phyloP scores from a whole-genome alignment of 179 eudicot species.

The Silene coronaria region DNA sequence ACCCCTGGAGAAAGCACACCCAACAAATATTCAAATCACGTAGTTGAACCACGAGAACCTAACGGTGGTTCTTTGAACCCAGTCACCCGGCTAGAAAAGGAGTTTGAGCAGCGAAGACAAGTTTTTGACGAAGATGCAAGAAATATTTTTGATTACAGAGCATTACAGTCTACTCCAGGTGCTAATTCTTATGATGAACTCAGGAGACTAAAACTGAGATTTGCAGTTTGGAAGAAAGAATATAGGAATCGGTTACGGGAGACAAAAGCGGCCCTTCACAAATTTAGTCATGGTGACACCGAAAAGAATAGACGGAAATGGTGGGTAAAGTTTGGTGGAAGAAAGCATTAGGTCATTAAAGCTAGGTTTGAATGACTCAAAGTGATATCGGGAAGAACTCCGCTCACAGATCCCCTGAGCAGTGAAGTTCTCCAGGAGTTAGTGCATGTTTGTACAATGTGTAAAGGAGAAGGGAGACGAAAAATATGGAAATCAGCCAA shows the following conservation, averaged over 20 bases:
- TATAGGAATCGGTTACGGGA: conserved; percentile 52
- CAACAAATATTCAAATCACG: conserved; percentile 32
- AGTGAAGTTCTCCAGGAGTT: conserved; percentile 8
- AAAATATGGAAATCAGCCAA: conserved; percentile 10
- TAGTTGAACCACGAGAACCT: conserved; percentile 35
- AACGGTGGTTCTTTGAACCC: conserved; percentile 30
- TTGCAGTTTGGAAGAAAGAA: conserved; percentile 72
- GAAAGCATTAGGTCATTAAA: conserved; percentile 13
- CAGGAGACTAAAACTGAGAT: conserved; percentile 51
- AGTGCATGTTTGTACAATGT: conserved; percentile 6
- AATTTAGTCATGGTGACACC: conserved; percentile 34
- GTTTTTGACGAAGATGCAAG: conserved; percentile 40
- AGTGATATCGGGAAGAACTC: conserved; percentile 6
- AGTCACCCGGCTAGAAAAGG: conserved; percentile 38
- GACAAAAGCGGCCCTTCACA: conserved; percentile 49
- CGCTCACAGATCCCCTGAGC: conserved; percentile 18
- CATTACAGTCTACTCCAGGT: conserved; percentile 30
- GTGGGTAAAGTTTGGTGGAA: conserved; percentile 52
- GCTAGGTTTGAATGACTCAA: not conserved
- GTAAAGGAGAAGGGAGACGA: not conserved
- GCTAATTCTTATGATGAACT: conserved; percentile 44
- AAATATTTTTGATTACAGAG: conserved; percentile 32
- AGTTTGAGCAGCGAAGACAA: conserved; percentile 47
- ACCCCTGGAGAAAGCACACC: conserved; percentile 47
- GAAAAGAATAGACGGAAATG: conserved; percentile 50